Evolutionary conservation across 208 protist species (phyloP).

Genomic region (Crithidia sp.): DNA sequence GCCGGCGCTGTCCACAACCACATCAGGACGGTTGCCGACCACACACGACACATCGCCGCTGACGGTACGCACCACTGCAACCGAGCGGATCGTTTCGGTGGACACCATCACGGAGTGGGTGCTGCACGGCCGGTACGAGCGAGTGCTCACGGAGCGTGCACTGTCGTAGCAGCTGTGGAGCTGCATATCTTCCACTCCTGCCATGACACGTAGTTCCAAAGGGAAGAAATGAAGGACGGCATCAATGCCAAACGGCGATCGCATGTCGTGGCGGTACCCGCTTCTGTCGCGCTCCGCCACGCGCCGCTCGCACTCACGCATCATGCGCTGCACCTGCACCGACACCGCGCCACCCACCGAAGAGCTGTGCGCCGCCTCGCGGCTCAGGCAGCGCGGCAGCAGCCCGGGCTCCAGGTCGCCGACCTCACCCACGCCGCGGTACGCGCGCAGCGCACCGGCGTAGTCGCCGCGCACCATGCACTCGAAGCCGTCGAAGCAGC

Average conservation of each 20-base stretch:
- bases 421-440: slow-evolving; percentile 25
- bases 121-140: not conserved
- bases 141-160: too few species aligned
- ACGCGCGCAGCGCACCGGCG: slow-evolving; percentile 29
- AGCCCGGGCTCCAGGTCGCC: slow-evolving; percentile 14
- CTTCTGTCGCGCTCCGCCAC: not conserved
- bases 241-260: slow-evolving; percentile 10
- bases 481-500: slow-evolving; percentile 33
- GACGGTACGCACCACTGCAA: too few species aligned
- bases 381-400: slow-evolving; percentile 14
- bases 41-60: too few species aligned
- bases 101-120: not conserved
- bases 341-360: slow-evolving; percentile 15
- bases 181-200: not conserved
- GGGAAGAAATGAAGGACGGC: not conserved
- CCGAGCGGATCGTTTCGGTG: too few species aligned
- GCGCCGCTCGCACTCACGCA: slow-evolving; percentile 17
- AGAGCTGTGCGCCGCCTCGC: slow-evolving; percentile 16
- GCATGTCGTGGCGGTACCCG: not conserved
- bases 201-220: too few species aligned
- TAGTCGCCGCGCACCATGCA: slow-evolving; percentile 48
- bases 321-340: slow-evolving; percentile 21
- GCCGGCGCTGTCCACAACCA: not conserved
- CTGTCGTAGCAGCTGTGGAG: not conserved
- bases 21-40: too few species aligned